Conservation (phyloP, 805 yeast species). For the Candida vartiovaarae region DNA sequence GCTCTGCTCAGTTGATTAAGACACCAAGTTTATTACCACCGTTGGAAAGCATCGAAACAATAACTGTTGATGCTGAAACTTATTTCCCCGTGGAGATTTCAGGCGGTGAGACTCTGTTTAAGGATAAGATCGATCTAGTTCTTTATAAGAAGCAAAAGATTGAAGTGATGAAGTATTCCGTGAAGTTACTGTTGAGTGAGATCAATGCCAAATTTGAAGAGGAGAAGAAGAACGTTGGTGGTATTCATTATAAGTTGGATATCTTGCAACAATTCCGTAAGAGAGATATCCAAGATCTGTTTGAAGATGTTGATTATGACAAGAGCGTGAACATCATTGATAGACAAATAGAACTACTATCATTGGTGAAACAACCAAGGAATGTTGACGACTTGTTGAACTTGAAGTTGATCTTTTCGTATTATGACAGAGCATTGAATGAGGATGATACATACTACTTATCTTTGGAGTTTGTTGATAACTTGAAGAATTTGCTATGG, state of each 20-base stretch:
- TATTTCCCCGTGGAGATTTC: slow-evolving; percentile 44
- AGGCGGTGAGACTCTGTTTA: slow-evolving; percentile 28
- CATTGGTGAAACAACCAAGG: slow-evolving; percentile 34
- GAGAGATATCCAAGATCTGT: slow-evolving; percentile 12
- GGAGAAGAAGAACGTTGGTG: background rate
- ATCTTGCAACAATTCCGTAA: slow-evolving; percentile 13
- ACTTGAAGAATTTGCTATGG: slow-evolving; percentile 41
- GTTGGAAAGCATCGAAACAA: slow-evolving; percentile 38
- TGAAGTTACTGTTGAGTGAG: slow-evolving; percentile 20
- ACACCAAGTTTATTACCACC: slow-evolving; percentile 73
- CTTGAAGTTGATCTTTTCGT: slow-evolving; percentile 53
- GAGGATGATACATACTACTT: slow-evolving; percentile 34
- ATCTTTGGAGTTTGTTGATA: slow-evolving; percentile 44
- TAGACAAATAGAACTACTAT: slow-evolving; percentile 43
- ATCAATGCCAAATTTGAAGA: slow-evolving; percentile 16
- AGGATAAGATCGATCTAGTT: slow-evolving; percentile 28
- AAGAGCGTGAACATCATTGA: slow-evolving; percentile 43
- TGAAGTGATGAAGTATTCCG: slow-evolving; percentile 28
- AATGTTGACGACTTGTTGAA: slow-evolving; percentile 56
- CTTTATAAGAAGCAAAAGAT: slow-evolving; percentile 38
- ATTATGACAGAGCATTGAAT: slow-evolving; percentile 37
- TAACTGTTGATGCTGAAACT: slow-evolving; percentile 40
- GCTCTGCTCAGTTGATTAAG: slow-evolving; percentile 25
- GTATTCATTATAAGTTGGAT: slow-evolving; percentile 7
- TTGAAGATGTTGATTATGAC: slow-evolving; percentile 10